Conservation (phyloP, 331 rosid species). For the Pyracantha coccinea region DNA sequence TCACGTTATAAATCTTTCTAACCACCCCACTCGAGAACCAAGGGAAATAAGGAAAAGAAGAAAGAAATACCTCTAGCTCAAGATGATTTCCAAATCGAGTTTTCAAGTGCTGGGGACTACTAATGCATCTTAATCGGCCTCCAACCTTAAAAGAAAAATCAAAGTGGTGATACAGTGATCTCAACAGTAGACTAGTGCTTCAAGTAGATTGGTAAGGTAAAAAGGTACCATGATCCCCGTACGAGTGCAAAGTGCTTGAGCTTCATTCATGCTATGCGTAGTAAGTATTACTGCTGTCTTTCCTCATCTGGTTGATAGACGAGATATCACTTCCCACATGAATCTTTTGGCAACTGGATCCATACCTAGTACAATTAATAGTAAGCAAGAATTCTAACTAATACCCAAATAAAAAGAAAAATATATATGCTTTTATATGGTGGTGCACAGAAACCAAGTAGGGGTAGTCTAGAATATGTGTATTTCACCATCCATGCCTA, state of each 20-base stretch:
- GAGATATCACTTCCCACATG: conserved; percentile 99
- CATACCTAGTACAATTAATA: conserved; percentile 53
- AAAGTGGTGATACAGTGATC: conserved; percentile 1
- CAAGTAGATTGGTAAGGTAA: conserved; percentile 15
- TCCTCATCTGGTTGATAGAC: conserved; percentile 84
- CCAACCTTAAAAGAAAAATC: conserved; percentile 61
- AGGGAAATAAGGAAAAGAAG: not conserved
- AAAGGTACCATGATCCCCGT: conserved; percentile 82
- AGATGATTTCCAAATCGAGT: conserved; percentile 88
- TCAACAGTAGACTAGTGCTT: conserved; percentile 5
- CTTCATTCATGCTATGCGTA: conserved; percentile 98
- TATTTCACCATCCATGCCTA: not conserved
- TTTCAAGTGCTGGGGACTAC: conserved; percentile 94
- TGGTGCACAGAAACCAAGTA: not conserved
- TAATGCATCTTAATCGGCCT: conserved; percentile 78
- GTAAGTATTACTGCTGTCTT: conserved; percentile 94
- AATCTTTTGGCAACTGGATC: conserved; percentile 95
- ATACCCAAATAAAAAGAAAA: not conserved
- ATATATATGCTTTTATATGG: not conserved
- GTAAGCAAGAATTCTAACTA: conserved; percentile 2
- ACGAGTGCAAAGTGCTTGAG: conserved; percentile 92
- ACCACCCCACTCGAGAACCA: not conserved
- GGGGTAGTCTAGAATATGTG: not conserved
- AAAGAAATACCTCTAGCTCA: conserved; percentile 71
- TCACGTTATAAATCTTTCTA: not conserved